Evolutionary conservation across 1,139 yeast genomes (phyloP).

Genomic region (Nematodospora anomalae): DNA sequence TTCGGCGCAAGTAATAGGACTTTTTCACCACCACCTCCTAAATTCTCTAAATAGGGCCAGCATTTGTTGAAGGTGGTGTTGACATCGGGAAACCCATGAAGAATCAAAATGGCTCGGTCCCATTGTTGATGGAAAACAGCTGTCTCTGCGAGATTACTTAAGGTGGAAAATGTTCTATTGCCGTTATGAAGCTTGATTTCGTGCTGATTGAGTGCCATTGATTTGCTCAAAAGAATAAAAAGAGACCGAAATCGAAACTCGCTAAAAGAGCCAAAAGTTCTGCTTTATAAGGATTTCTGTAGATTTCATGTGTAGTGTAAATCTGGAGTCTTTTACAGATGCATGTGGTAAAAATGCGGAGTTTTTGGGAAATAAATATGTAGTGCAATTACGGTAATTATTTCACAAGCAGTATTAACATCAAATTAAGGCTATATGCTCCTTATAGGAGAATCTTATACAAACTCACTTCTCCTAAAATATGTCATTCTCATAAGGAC

Average conservation of each 20-base stretch:
- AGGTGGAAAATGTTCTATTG: conserved; percentile 26
- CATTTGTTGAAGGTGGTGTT: conserved; percentile 30
- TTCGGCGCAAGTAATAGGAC: conserved; percentile 37
- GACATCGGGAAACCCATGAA: conserved; percentile 49
- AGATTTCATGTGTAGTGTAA: too few species aligned
- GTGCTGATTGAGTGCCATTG: conserved; percentile 7
- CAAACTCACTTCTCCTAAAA: too few species aligned
- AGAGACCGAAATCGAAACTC: too few species aligned
- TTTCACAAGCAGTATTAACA: too few species aligned
- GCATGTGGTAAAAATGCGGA: too few species aligned
- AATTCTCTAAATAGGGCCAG: conserved; percentile 25
- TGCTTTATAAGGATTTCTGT: too few species aligned
- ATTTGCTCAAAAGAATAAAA: not conserved
- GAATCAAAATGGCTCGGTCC: conserved; percentile 29
- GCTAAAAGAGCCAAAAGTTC: too few species aligned
- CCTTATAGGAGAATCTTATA: too few species aligned
- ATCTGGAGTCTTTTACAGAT: too few species aligned
- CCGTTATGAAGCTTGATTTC: conserved; percentile 24
- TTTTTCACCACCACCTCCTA: conserved; percentile 14
- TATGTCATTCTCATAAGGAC: conserved; percentile 77
- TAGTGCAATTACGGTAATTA: too few species aligned
- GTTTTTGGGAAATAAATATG: too few species aligned
- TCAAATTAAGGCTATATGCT: too few species aligned
- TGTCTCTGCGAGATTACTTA: conserved; percentile 20
- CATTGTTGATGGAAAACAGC: conserved; percentile 23